These are phyloP conservation scores for Thermothelomyces thermophilus DNA, from an alignment of 2,329 filamentous ascomycete species.

Conservation along the genomic window DNA sequence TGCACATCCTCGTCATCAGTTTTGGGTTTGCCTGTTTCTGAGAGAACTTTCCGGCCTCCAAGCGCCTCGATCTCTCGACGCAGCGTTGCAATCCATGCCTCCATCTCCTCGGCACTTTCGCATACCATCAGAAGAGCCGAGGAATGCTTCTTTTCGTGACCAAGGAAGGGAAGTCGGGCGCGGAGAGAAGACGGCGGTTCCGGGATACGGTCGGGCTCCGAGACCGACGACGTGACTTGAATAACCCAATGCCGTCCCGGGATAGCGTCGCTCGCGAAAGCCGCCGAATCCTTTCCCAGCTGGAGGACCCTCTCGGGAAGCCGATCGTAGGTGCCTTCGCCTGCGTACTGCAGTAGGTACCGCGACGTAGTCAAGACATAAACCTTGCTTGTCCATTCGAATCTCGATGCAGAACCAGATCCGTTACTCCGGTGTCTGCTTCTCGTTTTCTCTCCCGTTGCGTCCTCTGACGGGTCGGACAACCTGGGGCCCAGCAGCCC, in stretches of 20 bases:
- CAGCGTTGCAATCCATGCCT: conserved; percentile 63
- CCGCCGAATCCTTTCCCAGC: conserved; percentile 67
- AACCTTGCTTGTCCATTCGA: conserved; percentile 65
- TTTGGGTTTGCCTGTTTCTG: conserved; percentile 52
- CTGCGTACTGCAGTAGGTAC: conserved; percentile 67
- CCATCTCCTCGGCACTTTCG: conserved; percentile 66
- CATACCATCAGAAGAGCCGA: conserved; percentile 67
- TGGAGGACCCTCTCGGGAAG: conserved; percentile 68
- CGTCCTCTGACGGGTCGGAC: conserved; percentile 27
- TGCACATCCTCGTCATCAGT: conserved; percentile 32
- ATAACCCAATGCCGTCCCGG: conserved; percentile 75
- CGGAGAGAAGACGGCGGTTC: conserved; percentile 54
- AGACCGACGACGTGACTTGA: conserved; percentile 58
- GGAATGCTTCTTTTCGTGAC: conserved; percentile 48
- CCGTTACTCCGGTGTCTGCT: conserved; percentile 43
- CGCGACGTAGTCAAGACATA: conserved; percentile 66
- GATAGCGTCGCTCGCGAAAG: conserved; percentile 73
- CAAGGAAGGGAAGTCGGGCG: conserved; percentile 56
- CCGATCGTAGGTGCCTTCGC: conserved; percentile 62
- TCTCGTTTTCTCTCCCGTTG: conserved; percentile 32
- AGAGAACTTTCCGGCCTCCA: conserved; percentile 58
- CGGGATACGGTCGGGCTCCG: conserved; percentile 50
- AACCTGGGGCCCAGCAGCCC: conserved; percentile 30
- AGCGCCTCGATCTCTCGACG: conserved; percentile 63
- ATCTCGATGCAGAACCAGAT: conserved; percentile 36